Percentiles rank a stretch among this genome's conserved stretches.
These are phyloP conservation scores for Laguncularia racemosa DNA, from an alignment of 345 rosid species.

Conservation along the genomic window DNA sequence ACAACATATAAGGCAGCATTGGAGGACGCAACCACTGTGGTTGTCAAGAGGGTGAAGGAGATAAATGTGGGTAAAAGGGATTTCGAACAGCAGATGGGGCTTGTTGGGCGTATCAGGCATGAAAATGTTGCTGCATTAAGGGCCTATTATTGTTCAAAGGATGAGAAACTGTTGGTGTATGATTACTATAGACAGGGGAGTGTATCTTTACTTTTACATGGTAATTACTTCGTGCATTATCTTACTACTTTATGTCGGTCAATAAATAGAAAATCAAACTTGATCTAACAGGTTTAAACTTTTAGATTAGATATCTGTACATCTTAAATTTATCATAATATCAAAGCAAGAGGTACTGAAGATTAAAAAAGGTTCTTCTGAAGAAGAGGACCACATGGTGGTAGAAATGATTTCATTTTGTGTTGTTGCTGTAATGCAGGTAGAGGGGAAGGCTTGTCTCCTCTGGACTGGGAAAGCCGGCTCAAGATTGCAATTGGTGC, in stretches of 20 bases:
- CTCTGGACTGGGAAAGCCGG: conserved; percentile 78
- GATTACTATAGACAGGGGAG: conserved; percentile 67
- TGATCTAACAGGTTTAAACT: not conserved
- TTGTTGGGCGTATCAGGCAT: conserved; percentile 63
- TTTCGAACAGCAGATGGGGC: conserved; percentile 86
- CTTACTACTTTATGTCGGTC: no score
- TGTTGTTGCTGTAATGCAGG: conserved; percentile 20
- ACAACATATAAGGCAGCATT: conserved; percentile 80
- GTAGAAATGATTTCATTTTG: no score
- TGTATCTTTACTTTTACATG: conserved; percentile 66
- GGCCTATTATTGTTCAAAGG: conserved; percentile 86
- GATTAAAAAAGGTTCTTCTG: no score
- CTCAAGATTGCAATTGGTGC: conserved; percentile 73
- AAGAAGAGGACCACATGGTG: no score
- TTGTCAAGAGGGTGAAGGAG: conserved; percentile 93
- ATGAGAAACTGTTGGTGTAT: conserved; percentile 89
- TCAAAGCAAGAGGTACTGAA: no score
- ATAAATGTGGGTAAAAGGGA: conserved; percentile 57
- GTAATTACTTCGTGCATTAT: conserved; percentile 23
- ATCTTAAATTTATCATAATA: no score
- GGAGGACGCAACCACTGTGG: conserved; percentile 75
- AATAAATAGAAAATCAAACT: no score
- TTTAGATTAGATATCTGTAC: no score
- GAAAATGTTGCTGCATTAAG: conserved; percentile 70
- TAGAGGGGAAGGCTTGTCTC: conserved; percentile 51